Base-by-base conservation (phyloP, 768 basidiomycete species). In the Rhizopogon salebrosus region DNA sequence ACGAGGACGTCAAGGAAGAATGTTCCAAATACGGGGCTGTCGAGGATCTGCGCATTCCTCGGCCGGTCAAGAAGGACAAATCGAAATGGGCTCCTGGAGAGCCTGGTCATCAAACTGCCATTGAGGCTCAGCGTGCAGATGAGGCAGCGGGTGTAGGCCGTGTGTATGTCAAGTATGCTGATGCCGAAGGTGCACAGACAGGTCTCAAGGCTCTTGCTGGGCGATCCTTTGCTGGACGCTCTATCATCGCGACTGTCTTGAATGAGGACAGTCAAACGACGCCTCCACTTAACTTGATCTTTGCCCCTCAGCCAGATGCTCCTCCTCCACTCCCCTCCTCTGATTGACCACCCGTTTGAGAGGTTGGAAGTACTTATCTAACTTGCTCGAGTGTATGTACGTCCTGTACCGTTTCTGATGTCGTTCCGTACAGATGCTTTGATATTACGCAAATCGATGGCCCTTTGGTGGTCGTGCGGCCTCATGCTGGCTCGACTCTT, bases 1-100 rank as follows among this genome's bases (percentile, higher is more conserved):
- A 90, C 55, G 94, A 97, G 64, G 97, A 99, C 65, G 84, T 98
- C 66, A 91, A 87, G 64, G 87, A 92, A 52, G 94, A 98, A 71
- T 93, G 89, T 60, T 76, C 77, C 7, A 86, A 80, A 60, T 93
- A 85, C 63, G 95, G 94, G 9, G 63, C 65, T 3, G 88, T 98
- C 22, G 84, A 88, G 55, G 93, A 95, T 63, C 76, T 97, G 48
- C 80, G 89, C 51, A 88, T 98, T 63, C 94, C 95, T 34, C 76
- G 95, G 22, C 94, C 94, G 6, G 77, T 87, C 51, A 92, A 91
- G 72, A 91, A 86, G 70, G 87, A 89, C 64, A 92, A 87, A 61
- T 79, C 79, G 39, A 88, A 87, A 65, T 91, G 86, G 89, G 77
- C 71, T 39, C 70, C 74, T 51, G 85, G 84, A 27, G 86, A 85